These are phyloP conservation scores for Aphanomyces euteiches DNA, from an alignment of 352 stramenopile species.

Conservation along the genomic window DNA sequence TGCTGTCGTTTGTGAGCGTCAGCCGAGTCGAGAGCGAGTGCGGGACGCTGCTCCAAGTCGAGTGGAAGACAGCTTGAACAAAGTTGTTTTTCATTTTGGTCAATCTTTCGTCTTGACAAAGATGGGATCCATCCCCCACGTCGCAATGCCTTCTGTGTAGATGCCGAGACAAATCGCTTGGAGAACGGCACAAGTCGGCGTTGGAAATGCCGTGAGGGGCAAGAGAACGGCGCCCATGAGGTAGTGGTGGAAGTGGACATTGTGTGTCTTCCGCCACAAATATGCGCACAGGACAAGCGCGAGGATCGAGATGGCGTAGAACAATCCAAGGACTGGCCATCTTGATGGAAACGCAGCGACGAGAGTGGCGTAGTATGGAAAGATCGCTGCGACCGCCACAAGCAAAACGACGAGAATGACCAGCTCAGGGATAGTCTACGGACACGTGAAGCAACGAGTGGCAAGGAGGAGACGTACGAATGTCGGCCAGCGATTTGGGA, in stretches of 20 bases:
- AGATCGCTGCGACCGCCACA: background rate
- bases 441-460: too few species aligned
- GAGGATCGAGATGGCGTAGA: background rate
- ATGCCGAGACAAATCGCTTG: slow-evolving; percentile 1
- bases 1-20: slow-evolving; percentile 25
- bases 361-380: background rate
- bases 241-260: slow-evolving; percentile 3
- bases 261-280: background rate
- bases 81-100: background rate
- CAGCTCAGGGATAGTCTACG: background rate
- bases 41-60: slow-evolving; percentile 14
- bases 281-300: background rate
- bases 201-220: background rate
- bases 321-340: background rate
- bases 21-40: slow-evolving; percentile 18
- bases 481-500: background rate
- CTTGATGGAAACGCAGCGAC: background rate
- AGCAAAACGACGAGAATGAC: background rate
- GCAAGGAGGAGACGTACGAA: background rate
- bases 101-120: background rate
- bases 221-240: background rate
- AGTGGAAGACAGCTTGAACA: background rate
- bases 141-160: slow-evolving; percentile 5
- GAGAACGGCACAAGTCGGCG: background rate
- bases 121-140: background rate